Evolutionary conservation across 2,329 filamentous ascomycete genomes (phyloP).

Genomic region (Monosporascus ibericus): DNA sequence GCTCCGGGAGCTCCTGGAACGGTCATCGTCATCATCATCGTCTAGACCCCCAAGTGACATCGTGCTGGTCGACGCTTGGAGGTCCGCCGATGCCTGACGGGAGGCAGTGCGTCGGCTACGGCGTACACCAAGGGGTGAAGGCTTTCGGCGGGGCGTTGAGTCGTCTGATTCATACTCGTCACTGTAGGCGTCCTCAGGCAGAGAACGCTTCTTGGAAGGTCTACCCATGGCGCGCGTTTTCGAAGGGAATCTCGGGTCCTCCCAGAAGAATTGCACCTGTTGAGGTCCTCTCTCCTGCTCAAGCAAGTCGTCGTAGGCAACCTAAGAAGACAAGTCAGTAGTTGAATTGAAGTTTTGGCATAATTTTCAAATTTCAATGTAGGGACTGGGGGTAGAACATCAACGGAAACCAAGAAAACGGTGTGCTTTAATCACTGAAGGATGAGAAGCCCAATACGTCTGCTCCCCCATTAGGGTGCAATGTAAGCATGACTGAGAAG

Average conservation of each 20-base stretch:
- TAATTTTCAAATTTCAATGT: too few species aligned
- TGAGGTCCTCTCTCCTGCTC: conserved; percentile 16
- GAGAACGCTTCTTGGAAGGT: conserved; percentile 7
- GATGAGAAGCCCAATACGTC: too few species aligned
- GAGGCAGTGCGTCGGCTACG: conserved; percentile 12
- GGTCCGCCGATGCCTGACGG: conserved; percentile 5
- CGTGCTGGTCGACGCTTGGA: conserved; percentile 1
- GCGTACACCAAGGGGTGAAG: conserved; percentile 2
- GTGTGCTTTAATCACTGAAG: too few species aligned
- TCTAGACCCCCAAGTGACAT: neutral
- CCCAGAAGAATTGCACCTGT: conserved; percentile 16
- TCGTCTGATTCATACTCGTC: conserved; percentile 15
- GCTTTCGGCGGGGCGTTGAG: conserved; percentile 1
- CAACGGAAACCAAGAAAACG: too few species aligned
- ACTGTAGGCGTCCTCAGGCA: conserved; percentile 17
- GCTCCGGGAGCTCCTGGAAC: conserved; percentile 1
- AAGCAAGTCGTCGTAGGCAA: conserved; percentile 22
- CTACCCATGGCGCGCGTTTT: conserved; percentile 3
- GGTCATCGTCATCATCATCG: conserved; percentile 6
- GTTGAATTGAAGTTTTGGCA: too few species aligned
- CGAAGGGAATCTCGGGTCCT: conserved; percentile 5
- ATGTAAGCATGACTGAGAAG: neutral
- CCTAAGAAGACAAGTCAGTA: conserved; percentile 11
- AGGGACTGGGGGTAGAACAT: too few species aligned
- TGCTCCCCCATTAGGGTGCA: neutral